Percentiles rank a stretch among this genome's conserved stretches.
phyloP scores from a whole-genome alignment of 2,329 filamentous ascomycete species.

The Fusarium musae region DNA sequence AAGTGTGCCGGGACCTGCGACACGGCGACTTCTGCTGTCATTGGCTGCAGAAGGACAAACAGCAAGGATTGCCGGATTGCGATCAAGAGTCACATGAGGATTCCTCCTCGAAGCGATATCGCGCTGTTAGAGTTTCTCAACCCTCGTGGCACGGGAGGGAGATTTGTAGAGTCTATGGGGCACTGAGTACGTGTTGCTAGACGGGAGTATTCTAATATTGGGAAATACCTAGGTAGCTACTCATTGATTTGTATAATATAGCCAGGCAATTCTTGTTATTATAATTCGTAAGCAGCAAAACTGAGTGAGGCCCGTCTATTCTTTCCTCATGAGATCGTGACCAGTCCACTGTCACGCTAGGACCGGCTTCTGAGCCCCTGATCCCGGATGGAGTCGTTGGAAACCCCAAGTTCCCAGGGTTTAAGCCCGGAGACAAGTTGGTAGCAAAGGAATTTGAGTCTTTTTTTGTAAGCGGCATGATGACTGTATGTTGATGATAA shows the following conservation, averaged over 20 bases:
- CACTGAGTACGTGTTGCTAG: background rate
- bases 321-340: constrained; percentile 2
- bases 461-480: background rate
- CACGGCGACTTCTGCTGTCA: constrained; percentile 3
- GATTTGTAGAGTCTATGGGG: background rate
- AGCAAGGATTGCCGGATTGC: constrained; percentile 8
- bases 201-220: background rate
- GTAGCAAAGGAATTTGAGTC: background rate
- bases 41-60: constrained; percentile 8
- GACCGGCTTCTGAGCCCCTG: constrained; percentile 24
- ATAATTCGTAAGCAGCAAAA: background rate
- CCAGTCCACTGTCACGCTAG: constrained; percentile 5
- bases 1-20: constrained; percentile 9
- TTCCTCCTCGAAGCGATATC: background rate
- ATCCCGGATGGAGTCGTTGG: constrained; percentile 17
- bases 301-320: constrained; percentile 5
- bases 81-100: constrained; percentile 17
- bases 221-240: background rate
- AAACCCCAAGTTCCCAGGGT: constrained; percentile 17
- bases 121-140: constrained; percentile 13
- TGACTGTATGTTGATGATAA: background rate
- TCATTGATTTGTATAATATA: background rate
- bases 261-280: background rate
- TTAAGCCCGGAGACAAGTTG: background rate
- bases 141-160: background rate